These are phyloP conservation scores for Stephanodiscus minutulus DNA, from an alignment of 108 stramenopile genomes.

Conservation along the genomic window DNA sequence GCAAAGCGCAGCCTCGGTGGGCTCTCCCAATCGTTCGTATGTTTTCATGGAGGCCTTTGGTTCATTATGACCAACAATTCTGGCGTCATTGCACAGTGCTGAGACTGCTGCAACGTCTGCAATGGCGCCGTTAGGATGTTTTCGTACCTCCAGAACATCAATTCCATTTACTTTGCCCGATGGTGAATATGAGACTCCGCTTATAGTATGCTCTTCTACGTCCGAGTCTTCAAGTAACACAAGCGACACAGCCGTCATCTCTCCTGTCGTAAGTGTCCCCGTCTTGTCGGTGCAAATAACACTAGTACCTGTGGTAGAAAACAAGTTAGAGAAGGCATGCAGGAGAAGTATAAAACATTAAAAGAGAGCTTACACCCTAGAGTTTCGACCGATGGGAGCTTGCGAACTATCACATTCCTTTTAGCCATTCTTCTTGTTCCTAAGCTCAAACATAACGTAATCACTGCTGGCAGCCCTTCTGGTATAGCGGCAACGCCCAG, in stretches of 20 bases:
- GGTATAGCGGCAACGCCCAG: constrained; percentile 99
- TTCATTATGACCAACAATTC: constrained; percentile 66
- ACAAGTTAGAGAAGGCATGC: not conserved
- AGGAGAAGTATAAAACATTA: not conserved
- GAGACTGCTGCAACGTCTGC: constrained; percentile 75
- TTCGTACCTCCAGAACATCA: constrained; percentile 45
- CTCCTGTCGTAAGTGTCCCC: constrained; percentile 97
- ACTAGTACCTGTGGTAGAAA: constrained; percentile 43
- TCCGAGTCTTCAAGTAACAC: constrained; percentile 55
- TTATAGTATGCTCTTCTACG: constrained; percentile 64
- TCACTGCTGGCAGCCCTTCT: constrained; percentile 97
- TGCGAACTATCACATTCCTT: constrained; percentile 85
- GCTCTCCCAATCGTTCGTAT: constrained; percentile 81
- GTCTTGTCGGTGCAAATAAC: constrained; percentile 98
- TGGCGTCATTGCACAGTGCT: constrained; percentile 86
- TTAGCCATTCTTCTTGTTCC: constrained; percentile 93
- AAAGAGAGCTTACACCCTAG: constrained; percentile 72
- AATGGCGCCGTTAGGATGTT: constrained; percentile 54
- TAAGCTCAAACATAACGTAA: constrained; percentile 94
- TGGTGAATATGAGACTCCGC: constrained; percentile 82
- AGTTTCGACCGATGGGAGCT: constrained; percentile 95
- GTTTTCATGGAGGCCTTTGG: constrained; percentile 31
- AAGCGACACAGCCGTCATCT: constrained; percentile 95
- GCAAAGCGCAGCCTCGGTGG: constrained; percentile 95
- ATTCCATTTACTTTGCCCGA: constrained; percentile 73